Conservation (phyloP, 2,329 filamentous ascomycete species). For the Fusarium fujikuroi region DNA sequence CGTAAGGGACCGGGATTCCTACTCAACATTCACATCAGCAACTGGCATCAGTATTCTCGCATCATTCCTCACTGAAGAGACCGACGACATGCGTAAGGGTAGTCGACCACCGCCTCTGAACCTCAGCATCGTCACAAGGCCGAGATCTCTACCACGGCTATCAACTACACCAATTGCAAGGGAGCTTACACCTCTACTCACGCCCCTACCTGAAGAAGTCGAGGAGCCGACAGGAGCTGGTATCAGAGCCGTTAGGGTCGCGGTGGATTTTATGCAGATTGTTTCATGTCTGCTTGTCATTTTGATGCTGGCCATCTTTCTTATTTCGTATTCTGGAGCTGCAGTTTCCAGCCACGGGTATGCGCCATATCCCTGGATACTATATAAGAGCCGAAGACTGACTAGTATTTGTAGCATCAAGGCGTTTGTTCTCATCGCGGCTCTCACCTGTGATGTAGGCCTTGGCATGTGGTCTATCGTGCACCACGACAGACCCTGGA, state of each 20-base stretch:
- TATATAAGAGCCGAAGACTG: not conserved
- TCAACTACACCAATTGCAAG: conserved; percentile 38
- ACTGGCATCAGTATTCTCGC: conserved; percentile 28
- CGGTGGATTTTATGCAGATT: conserved; percentile 47
- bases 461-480: conserved; percentile 51
- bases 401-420: conserved; percentile 26
- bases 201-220: conserved; percentile 39
- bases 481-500: conserved; percentile 46
- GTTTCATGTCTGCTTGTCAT: conserved; percentile 47
- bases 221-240: conserved; percentile 39
- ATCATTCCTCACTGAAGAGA: conserved; percentile 10
- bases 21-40: conserved; percentile 22
- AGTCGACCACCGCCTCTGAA: conserved; percentile 48
- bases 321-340: conserved; percentile 42
- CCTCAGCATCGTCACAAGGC: conserved; percentile 45
- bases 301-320: conserved; percentile 48
- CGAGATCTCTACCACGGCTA: conserved; percentile 38
- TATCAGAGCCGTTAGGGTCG: conserved; percentile 44
- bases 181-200: conserved; percentile 40
- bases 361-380: not conserved
- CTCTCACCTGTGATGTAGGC: conserved; percentile 49
- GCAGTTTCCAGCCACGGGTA: conserved; percentile 37
- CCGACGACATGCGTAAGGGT: conserved; percentile 45
- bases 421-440: conserved; percentile 46
- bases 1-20: conserved; percentile 28